phyloP scores from a whole-genome alignment of 1,284 basidiomycete species.

The Sparassis latifolia region DNA sequence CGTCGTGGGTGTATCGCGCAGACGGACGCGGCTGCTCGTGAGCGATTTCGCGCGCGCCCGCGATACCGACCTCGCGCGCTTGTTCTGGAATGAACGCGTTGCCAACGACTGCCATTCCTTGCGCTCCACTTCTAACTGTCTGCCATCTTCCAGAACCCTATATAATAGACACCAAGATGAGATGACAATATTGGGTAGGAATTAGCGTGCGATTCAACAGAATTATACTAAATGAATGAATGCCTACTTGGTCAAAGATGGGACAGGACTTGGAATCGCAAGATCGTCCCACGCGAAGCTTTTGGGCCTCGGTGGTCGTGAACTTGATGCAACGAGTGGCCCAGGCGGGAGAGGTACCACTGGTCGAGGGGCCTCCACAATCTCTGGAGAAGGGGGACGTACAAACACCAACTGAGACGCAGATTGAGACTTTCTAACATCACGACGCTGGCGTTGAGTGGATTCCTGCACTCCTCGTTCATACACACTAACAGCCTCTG shows the following conservation, averaged over 20 bases:
- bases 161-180: neutral
- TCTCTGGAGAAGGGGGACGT: too few relatives aligned
- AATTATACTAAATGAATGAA: neutral
- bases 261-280: slow-evolving; percentile 49
- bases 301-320: slow-evolving; percentile 30
- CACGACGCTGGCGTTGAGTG: slow-evolving; percentile 3
- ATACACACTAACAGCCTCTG: neutral
- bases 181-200: neutral
- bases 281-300: slow-evolving; percentile 55
- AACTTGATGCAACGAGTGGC: slow-evolving; percentile 2
- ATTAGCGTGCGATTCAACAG: neutral
- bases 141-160: slow-evolving; percentile 62
- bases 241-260: slow-evolving; percentile 53
- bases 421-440: slow-evolving; percentile 5
- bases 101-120: slow-evolving; percentile 61
- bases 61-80: slow-evolving; percentile 51
- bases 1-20: slow-evolving; percentile 19
- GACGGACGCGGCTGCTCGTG: slow-evolving; percentile 20
- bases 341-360: too few relatives aligned
- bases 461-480: slow-evolving; percentile 11
- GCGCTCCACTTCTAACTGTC: slow-evolving; percentile 53
- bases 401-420: neutral
- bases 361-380: too few relatives aligned
- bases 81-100: slow-evolving; percentile 56
- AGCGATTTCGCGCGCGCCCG: slow-evolving; percentile 58